Evolutionary conservation across 2,329 filamentous ascomycete genomes (phyloP), one percentile per base, ranked within the genome.

Genomic region (Neonectria neomacrospora): DNA sequence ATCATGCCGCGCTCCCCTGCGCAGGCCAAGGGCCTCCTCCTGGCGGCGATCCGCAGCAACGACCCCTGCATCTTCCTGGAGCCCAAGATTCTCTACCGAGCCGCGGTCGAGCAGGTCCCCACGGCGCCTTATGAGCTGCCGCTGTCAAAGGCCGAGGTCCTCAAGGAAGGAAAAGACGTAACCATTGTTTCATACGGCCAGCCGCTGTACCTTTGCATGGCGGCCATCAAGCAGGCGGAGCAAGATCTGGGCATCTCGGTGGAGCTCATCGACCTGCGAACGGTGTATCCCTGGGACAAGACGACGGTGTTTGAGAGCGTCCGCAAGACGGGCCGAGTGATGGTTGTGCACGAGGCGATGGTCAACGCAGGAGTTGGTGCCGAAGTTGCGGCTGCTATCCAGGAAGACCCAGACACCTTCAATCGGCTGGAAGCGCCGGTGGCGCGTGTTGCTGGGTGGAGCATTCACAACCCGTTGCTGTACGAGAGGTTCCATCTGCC

Each of bases 41-140:
- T 97, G 3, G 86, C 91, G 3, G 86, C 91, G 0, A 93, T 97
- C 56, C 88, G 88, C 81, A 80, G 88, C 85, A 92, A 93, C 65
- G 94, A 97, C 76, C 94, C 94, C 0, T 93, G 95, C 66, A 83
- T 97, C 56, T 97, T 97, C 79, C 90, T 97, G 90, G 94, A 97
- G 77, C 94, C 94, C 47, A 97, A 97, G 81, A 92, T 96, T 50
- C 82, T 97, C 12, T 97, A 97, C 78, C 90, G 94, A 20, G 94
- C 94, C 0, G 92, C 94, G 0, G 92, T 97, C 28, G 94, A 97
- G 78, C 92, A 97, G 77, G 94, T 97, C 1, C 94, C 94, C 0
- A 87, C 89, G 1, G 90, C 88, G 22, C 82, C 91, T 3, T 97
- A 96, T 76, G 88, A 89, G n/a, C 85, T 97, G 14, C 93, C 94